These are phyloP conservation scores for Ceratobasidium theobromae DNA, from an alignment of 1,284 basidiomycete species.

Conservation along the genomic window DNA sequence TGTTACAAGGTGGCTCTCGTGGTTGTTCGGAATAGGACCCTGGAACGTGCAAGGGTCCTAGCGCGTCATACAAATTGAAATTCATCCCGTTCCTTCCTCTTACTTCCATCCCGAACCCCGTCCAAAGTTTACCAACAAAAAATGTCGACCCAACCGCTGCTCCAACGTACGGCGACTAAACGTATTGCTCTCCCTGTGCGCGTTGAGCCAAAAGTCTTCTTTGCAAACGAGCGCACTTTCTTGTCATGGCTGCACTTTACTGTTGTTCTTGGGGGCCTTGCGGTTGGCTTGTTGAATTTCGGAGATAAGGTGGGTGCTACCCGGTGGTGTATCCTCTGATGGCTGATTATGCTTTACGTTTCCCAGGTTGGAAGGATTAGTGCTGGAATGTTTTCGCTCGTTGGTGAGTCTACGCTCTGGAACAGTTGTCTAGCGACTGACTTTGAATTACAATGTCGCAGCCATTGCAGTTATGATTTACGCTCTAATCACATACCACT, in stretches of 20 bases:
- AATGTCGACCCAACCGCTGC: slow-evolving; percentile 97
- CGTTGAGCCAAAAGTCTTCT: slow-evolving; percentile 93
- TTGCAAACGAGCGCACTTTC: slow-evolving; percentile 91
- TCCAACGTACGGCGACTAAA: slow-evolving; percentile 93
- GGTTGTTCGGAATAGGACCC: not conserved
- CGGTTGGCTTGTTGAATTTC: slow-evolving; percentile 96
- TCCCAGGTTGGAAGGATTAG: slow-evolving; percentile 83
- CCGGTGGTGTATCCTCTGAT: not conserved
- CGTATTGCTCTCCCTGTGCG: slow-evolving; percentile 93
- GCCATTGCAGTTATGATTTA: slow-evolving; percentile 98
- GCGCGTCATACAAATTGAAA: slow-evolving; percentile 19
- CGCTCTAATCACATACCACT: slow-evolving; percentile 93
- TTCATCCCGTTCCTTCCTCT: not conserved
- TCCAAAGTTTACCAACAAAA: not conserved
- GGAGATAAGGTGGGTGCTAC: slow-evolving; percentile 76
- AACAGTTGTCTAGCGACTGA: not conserved
- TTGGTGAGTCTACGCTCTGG: slow-evolving; percentile 62
- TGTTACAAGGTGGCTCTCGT: slow-evolving; percentile 3
- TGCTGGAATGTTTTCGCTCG: slow-evolving; percentile 88
- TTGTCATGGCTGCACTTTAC: slow-evolving; percentile 96
- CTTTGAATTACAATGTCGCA: slow-evolving; percentile 42
- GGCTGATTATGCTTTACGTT: not conserved
- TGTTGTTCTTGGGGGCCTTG: slow-evolving; percentile 87
- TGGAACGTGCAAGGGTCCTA: slow-evolving; percentile 28
- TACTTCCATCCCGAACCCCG: slow-evolving; percentile 30